Conservation (phyloP, 108 stramenopile genomes). For the Cyclotella distinguenda region DNA sequence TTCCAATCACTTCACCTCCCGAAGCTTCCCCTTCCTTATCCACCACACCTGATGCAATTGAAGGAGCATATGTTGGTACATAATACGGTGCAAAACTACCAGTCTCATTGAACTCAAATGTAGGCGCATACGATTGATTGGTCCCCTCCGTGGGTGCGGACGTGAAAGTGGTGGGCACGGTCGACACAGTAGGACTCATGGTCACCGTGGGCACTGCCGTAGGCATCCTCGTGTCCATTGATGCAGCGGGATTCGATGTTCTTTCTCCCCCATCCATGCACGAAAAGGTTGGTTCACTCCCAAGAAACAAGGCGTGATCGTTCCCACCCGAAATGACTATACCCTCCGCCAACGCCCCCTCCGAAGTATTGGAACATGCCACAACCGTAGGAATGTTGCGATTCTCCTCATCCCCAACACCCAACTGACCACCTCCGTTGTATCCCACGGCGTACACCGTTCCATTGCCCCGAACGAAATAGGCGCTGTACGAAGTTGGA, state of each 20-base stretch:
- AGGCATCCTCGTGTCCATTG: neutral
- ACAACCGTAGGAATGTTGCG: slow-evolving; percentile 1
- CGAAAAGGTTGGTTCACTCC: slow-evolving; percentile 7
- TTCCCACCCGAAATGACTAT: slow-evolving; percentile 27
- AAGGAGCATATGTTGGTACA: neutral
- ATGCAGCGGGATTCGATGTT: neutral
- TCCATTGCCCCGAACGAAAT: slow-evolving; percentile 16
- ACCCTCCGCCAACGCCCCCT: neutral
- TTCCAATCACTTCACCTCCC: too few relatives aligned
- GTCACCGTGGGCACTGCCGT: neutral
- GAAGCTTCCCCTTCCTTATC: too few relatives aligned
- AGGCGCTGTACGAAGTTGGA: slow-evolving; percentile 18
- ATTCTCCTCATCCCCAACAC: slow-evolving; percentile 18
- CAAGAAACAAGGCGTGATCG: slow-evolving; percentile 38
- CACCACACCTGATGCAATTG: too few relatives aligned
- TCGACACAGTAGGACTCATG: neutral
- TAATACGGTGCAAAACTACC: neutral
- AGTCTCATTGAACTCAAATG: neutral
- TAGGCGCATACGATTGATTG: neutral
- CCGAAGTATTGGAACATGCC: slow-evolving; percentile 14
- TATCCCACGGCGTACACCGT: slow-evolving; percentile 22
- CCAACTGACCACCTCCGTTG: slow-evolving; percentile 29
- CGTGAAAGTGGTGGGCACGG: neutral
- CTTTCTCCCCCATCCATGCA: neutral
- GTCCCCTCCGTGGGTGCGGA: neutral